Conservation (phyloP, 108 stramenopile species). For the Nitzschia inconspicua region DNA sequence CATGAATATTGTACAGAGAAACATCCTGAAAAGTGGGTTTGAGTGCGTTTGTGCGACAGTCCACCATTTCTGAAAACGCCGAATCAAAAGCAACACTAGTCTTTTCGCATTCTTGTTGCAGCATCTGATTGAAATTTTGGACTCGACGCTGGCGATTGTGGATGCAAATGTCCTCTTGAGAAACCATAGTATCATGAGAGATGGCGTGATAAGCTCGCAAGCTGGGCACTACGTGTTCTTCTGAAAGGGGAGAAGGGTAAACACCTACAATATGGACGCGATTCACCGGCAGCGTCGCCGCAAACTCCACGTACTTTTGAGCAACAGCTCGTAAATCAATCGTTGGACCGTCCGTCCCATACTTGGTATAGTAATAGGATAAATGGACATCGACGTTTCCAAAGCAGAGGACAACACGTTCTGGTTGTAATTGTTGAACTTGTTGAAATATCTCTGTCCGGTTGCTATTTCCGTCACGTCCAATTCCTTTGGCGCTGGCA, state of each 20-base stretch:
- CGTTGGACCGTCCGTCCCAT: not conserved
- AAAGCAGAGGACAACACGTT: constrained; percentile 19
- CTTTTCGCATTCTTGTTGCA: constrained; percentile 1
- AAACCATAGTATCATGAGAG: not conserved
- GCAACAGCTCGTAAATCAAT: not conserved
- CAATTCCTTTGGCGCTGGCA: constrained; percentile 10
- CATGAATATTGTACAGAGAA: constrained; percentile 8
- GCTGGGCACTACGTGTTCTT: not conserved
- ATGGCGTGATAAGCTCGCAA: not conserved
- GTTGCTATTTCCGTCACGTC: constrained; percentile 1
- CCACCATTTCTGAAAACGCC: not conserved
- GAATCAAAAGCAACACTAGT: not conserved
- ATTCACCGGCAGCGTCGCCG: not conserved
- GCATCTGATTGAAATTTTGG: not conserved
- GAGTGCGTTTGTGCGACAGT: not conserved
- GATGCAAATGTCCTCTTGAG: not conserved
- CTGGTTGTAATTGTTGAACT: not conserved
- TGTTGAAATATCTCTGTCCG: not conserved
- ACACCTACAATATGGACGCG: constrained; percentile 5
- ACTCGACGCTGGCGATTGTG: constrained; percentile 1
- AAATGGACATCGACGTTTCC: constrained; percentile 19
- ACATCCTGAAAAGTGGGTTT: constrained; percentile 5
- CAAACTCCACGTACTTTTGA: not conserved
- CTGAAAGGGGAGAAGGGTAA: constrained; percentile 10
- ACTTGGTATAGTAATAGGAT: constrained; percentile 16